Evolutionary conservation across 2,329 filamentous ascomycete genomes (phyloP).

Genomic region (Cladosporium sp.): DNA sequence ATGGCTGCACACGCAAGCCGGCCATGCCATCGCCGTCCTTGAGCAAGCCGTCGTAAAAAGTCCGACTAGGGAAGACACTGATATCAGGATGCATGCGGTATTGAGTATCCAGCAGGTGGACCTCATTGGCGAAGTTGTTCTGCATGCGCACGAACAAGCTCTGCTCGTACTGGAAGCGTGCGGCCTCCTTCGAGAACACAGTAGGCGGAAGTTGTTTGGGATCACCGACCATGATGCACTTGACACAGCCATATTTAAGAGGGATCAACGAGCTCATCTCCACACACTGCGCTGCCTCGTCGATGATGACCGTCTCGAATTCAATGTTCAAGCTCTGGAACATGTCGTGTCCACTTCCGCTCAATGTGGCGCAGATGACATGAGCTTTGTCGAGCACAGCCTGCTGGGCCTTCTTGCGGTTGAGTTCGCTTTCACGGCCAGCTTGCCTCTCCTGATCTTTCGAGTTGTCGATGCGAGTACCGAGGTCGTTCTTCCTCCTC

Average conservation of each 20-base stretch:
- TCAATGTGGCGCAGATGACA: slow-evolving; percentile 91
- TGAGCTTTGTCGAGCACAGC: slow-evolving; percentile 87
- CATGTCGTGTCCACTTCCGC: slow-evolving; percentile 95
- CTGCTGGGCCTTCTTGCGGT: slow-evolving; percentile 80
- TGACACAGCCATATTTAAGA: slow-evolving; percentile 93
- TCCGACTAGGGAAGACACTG: slow-evolving; percentile 81
- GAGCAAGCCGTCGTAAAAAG: slow-evolving; percentile 89
- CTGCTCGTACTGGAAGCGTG: slow-evolving; percentile 92
- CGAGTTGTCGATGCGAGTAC: slow-evolving; percentile 79
- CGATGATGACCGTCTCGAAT: slow-evolving; percentile 97
- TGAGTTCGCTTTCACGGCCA: slow-evolving; percentile 81
- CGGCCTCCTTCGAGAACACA: slow-evolving; percentile 89
- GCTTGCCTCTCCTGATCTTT: slow-evolving; percentile 83
- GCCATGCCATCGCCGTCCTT: slow-evolving; percentile 85
- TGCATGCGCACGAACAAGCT: slow-evolving; percentile 99
- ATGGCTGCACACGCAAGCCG: slow-evolving; percentile 71
- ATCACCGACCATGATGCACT: slow-evolving; percentile 96
- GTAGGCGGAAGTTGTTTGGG: slow-evolving; percentile 96
- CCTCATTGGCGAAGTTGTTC: slow-evolving; percentile 79
- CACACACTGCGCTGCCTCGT: slow-evolving; percentile 97
- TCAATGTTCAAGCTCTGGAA: slow-evolving; percentile 92
- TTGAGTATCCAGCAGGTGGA: slow-evolving; percentile 94
- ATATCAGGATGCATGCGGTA: slow-evolving; percentile 99
- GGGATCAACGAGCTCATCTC: slow-evolving; percentile 95
- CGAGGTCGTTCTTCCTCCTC: slow-evolving; percentile 72